phyloP scores from a whole-genome alignment of 1,139 yeast genomes.

The Suhomyces taliae region DNA sequence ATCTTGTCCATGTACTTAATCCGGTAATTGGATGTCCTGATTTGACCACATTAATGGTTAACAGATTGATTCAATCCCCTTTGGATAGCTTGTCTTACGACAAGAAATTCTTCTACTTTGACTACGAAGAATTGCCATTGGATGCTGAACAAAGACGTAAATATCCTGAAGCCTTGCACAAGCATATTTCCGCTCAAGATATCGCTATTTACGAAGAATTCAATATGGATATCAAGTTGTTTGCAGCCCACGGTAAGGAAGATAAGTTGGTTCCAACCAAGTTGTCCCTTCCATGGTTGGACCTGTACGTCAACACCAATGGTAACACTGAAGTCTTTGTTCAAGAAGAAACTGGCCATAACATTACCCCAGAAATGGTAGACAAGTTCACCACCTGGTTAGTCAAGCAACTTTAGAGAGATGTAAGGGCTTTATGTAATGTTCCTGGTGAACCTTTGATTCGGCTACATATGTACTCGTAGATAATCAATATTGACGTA shows the following conservation, averaged over 20 bases:
- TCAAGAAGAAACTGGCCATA: constrained; percentile 39
- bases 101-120: constrained; percentile 33
- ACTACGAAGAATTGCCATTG: constrained; percentile 38
- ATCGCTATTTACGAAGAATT: constrained; percentile 35
- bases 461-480: too few relatives aligned
- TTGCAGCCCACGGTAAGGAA: constrained; percentile 38
- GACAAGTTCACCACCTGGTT: constrained; percentile 37
- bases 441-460: too few relatives aligned
- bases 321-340: constrained; percentile 24
- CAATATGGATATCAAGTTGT: constrained; percentile 36
- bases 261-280: constrained; percentile 41
- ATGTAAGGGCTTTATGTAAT: too few relatives aligned
- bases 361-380: constrained; percentile 37
- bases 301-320: constrained; percentile 31
- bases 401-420: constrained; percentile 11
- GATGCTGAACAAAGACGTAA: constrained; percentile 24
- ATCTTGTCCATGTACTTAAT: constrained; percentile 37
- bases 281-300: constrained; percentile 37
- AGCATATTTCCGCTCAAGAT: constrained; percentile 31
- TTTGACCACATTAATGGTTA: constrained; percentile 42
- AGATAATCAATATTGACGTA: too few relatives aligned
- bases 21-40: constrained; percentile 53
- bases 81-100: constrained; percentile 20
- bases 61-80: constrained; percentile 31
- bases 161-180: constrained; percentile 42